Evolutionary conservation across 192 early-diverging fungal genomes (phyloP).

Genomic region (Diversispora eburnea): DNA sequence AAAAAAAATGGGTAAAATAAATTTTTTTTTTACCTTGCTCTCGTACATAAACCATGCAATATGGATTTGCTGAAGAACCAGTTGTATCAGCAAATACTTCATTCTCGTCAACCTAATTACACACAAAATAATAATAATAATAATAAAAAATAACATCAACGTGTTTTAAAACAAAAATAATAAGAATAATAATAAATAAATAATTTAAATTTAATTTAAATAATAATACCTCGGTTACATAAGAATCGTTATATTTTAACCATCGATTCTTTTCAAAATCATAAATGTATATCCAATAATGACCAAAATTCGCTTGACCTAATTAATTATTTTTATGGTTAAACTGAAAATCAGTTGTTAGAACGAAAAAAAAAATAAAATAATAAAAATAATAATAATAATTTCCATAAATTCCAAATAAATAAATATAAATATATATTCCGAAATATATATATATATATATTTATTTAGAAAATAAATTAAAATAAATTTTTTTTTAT

Average conservation of each 20-base stretch:
- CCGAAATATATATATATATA: too few relatives aligned
- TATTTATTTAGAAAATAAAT: too few relatives aligned
- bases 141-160: background rate
- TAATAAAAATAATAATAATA: too few relatives aligned
- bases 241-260: slow-evolving; percentile 73
- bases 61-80: slow-evolving; percentile 61
- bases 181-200: too few relatives aligned
- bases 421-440: too few relatives aligned
- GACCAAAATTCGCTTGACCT: slow-evolving; percentile 64
- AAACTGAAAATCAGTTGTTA: too few relatives aligned
- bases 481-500: background rate
- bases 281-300: slow-evolving; percentile 77
- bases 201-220: too few relatives aligned
- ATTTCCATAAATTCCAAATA: too few relatives aligned
- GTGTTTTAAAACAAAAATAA: background rate
- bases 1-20: too few relatives aligned
- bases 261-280: slow-evolving; percentile 56
- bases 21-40: slow-evolving; percentile 20
- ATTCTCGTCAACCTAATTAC: slow-evolving; percentile 41
- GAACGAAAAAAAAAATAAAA: too few relatives aligned
- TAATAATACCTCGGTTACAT: slow-evolving; percentile 62
- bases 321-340: background rate
- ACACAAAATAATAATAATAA: background rate
- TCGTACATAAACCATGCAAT: slow-evolving; percentile 69
- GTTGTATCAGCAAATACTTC: slow-evolving; percentile 58